Evolutionary conservation across 208 protist species (phyloP).

Genomic region (Leishmania tarentolae): DNA sequence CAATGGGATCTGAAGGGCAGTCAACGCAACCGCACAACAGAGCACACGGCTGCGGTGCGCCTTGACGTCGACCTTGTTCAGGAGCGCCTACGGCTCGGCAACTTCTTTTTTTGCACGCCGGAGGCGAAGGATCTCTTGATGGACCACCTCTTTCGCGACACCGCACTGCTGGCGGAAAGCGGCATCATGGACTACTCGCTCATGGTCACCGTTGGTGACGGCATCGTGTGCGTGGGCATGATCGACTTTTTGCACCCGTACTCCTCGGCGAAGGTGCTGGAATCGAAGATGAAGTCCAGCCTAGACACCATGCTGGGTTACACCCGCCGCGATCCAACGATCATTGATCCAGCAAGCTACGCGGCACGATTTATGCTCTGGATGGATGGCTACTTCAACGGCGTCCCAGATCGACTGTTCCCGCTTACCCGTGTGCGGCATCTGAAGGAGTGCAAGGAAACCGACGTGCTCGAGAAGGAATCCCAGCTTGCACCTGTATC

Average conservation of each 20-base stretch:
- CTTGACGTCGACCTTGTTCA: slow-evolving; percentile 76
- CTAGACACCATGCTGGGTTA: slow-evolving; percentile 76
- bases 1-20: slow-evolving; percentile 87
- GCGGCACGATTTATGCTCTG: slow-evolving; percentile 66
- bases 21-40: slow-evolving; percentile 74
- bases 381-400: slow-evolving; percentile 77
- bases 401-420: slow-evolving; percentile 61
- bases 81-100: slow-evolving; percentile 36
- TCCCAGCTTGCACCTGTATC: not conserved
- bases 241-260: slow-evolving; percentile 90
- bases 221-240: slow-evolving; percentile 47
- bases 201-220: slow-evolving; percentile 38
- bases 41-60: slow-evolving; percentile 52
- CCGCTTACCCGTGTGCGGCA: slow-evolving; percentile 24
- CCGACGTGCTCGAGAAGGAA: not conserved
- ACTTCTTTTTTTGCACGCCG: slow-evolving; percentile 70
- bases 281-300: slow-evolving; percentile 85
- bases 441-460: slow-evolving; percentile 6
- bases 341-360: slow-evolving; percentile 80
- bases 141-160: slow-evolving; percentile 55
- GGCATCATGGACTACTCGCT: slow-evolving; percentile 88
- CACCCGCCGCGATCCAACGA: slow-evolving; percentile 64
- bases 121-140: slow-evolving; percentile 55
- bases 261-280: slow-evolving; percentile 71
- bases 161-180: slow-evolving; percentile 47